Conservation (phyloP, 1,139 yeast genomes). For the Blastobotrys persicus region DNA sequence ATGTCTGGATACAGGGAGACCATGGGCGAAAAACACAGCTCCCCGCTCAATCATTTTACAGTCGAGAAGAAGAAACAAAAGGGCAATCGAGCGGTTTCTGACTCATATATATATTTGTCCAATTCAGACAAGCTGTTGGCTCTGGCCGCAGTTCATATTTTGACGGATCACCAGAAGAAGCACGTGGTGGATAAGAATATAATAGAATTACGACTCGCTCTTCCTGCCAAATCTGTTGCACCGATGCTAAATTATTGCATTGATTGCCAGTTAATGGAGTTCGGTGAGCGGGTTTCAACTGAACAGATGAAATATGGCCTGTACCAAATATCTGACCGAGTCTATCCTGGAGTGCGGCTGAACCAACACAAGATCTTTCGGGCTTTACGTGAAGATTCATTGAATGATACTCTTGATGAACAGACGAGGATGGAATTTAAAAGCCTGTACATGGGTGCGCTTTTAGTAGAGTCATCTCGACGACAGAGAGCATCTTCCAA, state of each 20-base stretch:
- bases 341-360: neutral
- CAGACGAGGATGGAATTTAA: neutral
- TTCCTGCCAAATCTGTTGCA: neutral
- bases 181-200: neutral
- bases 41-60: neutral
- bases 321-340: neutral
- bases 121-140: neutral
- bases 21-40: neutral
- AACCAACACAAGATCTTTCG: neutral
- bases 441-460: constrained; percentile 1
- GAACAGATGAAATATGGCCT: neutral
- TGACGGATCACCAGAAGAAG: neutral
- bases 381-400: neutral
- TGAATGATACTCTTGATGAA: neutral
- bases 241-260: neutral
- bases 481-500: neutral
- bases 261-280: constrained; percentile 4
- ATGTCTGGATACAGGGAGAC: neutral
- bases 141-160: neutral
- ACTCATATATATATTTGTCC: neutral
- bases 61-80: neutral
- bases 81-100: neutral
- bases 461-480: neutral
- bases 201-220: neutral
- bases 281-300: neutral